Percentiles rank a stretch among this genome's conserved stretches.
phyloP scores from a whole-genome alignment of 495 filamentous ascomycete genomes.

The Eremomyces bilateralis region DNA sequence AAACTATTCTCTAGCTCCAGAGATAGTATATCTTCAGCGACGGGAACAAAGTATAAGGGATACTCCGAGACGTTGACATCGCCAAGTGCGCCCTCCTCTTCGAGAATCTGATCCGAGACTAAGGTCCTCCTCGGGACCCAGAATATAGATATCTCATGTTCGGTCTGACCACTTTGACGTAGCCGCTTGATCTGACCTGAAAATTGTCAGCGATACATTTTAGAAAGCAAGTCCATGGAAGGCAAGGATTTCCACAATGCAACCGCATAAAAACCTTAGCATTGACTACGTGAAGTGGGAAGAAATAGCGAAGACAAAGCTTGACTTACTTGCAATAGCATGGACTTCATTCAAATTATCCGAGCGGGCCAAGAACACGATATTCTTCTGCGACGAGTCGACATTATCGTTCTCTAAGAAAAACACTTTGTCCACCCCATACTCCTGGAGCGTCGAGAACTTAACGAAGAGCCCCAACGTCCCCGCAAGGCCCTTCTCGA shows the following conservation, averaged over 20 bases:
- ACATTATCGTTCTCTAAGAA: conserved; percentile 85
- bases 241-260: conserved; percentile 4
- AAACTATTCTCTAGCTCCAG: conserved; percentile 78
- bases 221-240: conserved; percentile 8
- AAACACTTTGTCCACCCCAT: conserved; percentile 93
- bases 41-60: conserved; percentile 68
- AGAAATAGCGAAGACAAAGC: no score
- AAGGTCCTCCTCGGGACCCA: conserved; percentile 84
- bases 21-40: conserved; percentile 81
- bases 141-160: conserved; percentile 88
- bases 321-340: conserved; percentile 63
- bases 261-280: conserved; percentile 5
- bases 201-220: conserved; percentile 7
- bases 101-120: conserved; percentile 75
- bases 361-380: conserved; percentile 77
- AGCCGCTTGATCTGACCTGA: conserved; percentile 81
- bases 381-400: conserved; percentile 82
- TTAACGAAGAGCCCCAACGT: conserved; percentile 82
- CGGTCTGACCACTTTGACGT: conserved; percentile 59
- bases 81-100: conserved; percentile 81
- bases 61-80: conserved; percentile 77
- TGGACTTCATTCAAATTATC: conserved; percentile 67
- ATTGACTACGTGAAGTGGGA: conserved; percentile 39
- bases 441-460: conserved; percentile 74
- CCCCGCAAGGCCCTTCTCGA: conserved; percentile 76